Evolutionary conservation across 202 grass and related monocot species (phyloP), one percentile per base, ranked within the genome.

Genomic region (Elaeis oleifera): DNA sequence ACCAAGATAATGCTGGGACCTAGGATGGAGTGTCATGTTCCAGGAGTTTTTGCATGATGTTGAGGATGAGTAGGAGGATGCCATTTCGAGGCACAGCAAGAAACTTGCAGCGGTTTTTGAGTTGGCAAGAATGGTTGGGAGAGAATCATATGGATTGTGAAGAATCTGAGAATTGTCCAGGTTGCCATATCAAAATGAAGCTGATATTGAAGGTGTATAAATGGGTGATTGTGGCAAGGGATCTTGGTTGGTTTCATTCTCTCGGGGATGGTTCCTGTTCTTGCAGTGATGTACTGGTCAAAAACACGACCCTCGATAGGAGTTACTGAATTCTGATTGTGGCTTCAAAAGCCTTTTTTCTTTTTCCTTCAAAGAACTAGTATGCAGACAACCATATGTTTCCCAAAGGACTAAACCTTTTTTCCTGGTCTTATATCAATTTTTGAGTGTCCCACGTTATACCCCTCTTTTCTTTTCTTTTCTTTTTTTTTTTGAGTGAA

Each of bases 91-190:
- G 24, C 70, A 62, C 18, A 54, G 70, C 18, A 56, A 72, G 49
- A 72, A 72, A 58, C 58, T 72, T 23, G 70, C 70, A 52, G 70
- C 62, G 58, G 70, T 58, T 52, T 72, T 63, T n/a, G 58, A 39
- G 25, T 31, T 72, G 48, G 58, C 58, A 8, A 62, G 70, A 49
- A 62, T 18, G 49, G 26, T 4, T 23, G 59, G 0, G 25, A 53
- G 16, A 51, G 50, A 36, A 50, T 72, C 8, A 62, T 72, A 54
- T 62, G 18, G 58, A 72, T 72, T 39, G 58, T 62, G n/a, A 72
- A 72, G 70, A 62, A 72, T 6, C 53, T 72, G 49, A 62, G 70
- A 18, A 39, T 72, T 72, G 70, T 19, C 23, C 26, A 3, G 70
- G 62, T 53, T 72, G 70, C 18, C 70, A 72, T 25, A 44, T 18